These are phyloP conservation scores for Terfezia claveryi DNA, from an alignment of 495 filamentous ascomycete species.

Conservation along the genomic window DNA sequence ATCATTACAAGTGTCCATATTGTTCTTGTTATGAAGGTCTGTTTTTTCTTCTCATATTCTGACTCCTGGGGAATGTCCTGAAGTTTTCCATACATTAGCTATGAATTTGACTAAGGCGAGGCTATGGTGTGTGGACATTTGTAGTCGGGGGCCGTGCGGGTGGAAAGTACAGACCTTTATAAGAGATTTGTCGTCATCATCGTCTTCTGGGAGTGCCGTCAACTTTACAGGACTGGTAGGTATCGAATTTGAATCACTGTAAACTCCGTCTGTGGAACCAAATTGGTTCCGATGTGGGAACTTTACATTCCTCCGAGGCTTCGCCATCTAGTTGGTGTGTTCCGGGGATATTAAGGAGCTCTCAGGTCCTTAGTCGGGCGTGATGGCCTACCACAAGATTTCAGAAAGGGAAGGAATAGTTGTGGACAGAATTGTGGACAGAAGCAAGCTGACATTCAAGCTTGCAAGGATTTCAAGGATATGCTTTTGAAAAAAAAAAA, in stretches of 20 bases:
- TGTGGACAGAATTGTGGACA: no score
- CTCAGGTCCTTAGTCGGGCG: no score
- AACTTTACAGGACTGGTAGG: conserved; percentile 33
- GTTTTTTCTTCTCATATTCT: conserved; percentile 96
- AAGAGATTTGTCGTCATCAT: conserved; percentile 16
- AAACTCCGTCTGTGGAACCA: conserved; percentile 18
- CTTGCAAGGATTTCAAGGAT: no score
- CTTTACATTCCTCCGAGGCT: conserved; percentile 60
- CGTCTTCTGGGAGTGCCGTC: conserved; percentile 26
- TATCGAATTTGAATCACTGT: conserved; percentile 24
- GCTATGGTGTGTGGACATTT: no score
- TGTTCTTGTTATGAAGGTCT: conserved; percentile 88
- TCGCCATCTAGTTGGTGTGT: conserved; percentile 32
- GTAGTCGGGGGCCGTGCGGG: conserved; percentile 1
- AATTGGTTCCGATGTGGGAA: conserved; percentile 40
- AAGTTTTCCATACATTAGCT: not conserved
- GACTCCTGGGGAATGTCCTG: conserved; percentile 18
- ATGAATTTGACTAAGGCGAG: no score
- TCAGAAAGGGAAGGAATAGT: no score
- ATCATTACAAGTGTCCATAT: conserved; percentile 99
- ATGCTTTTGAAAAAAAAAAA: not conserved
- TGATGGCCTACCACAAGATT: no score
- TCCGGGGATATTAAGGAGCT: no score
- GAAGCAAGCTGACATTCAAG: no score
- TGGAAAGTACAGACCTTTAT: conserved; percentile 21